phyloP scores from a whole-genome alignment of 345 rosid genomes.

The Mercurialis annua region DNA sequence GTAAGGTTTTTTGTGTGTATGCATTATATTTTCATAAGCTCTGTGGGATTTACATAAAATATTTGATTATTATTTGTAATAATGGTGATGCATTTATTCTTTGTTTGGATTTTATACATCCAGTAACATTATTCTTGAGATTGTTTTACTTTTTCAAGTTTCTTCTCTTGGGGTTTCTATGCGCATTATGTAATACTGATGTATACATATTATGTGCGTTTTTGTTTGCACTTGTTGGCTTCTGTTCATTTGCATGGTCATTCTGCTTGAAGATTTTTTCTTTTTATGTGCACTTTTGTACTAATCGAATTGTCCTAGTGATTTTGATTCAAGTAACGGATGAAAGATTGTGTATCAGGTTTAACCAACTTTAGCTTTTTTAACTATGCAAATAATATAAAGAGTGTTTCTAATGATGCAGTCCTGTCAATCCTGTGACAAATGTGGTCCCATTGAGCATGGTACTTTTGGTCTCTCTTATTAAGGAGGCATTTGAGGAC shows the following conservation, averaged over 20 bases:
- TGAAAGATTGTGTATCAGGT: background rate
- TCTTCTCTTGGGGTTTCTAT: background rate
- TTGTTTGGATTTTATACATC: background rate
- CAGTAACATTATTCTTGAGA: background rate
- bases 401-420: constrained; percentile 42
- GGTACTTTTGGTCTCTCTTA: constrained; percentile 96
- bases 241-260: background rate
- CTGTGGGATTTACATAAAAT: background rate
- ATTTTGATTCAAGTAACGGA: constrained; percentile 4
- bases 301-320: background rate
- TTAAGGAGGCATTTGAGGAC: constrained; percentile 98
- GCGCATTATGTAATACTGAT: background rate
- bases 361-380: background rate
- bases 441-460: constrained; percentile 83
- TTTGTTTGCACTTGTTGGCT: background rate
- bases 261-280: background rate
- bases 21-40: background rate
- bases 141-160: background rate
- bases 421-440: constrained; percentile 96
- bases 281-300: background rate
- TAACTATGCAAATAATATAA: background rate
- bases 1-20: background rate
- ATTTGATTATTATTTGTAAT: background rate
- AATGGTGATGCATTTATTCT: background rate
- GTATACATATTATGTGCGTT: background rate